A percentile compares a stretch with the other conserved stretches of the same genome.
Evolutionary conservation across 2,329 filamentous ascomycete genomes (phyloP).

Genomic region (Paracoccidioides lutzii): DNA sequence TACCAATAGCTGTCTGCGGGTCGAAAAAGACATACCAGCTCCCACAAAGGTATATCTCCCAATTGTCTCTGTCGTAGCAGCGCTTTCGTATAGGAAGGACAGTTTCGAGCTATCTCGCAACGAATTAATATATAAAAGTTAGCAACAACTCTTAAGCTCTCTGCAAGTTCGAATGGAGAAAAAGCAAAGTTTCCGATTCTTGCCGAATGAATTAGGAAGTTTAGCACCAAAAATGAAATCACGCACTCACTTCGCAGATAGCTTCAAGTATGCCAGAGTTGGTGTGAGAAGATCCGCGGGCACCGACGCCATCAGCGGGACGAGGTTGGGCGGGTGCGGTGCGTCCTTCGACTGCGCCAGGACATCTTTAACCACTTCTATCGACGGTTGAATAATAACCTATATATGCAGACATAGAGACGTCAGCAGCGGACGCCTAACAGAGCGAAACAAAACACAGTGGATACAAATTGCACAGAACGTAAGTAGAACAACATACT

Average conservation of each 20-base stretch:
- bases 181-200: not conserved
- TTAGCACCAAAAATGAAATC: not conserved
- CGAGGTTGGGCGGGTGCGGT: slow-evolving; percentile 56
- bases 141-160: not conserved
- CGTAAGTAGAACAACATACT: not conserved
- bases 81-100: slow-evolving; percentile 93
- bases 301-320: slow-evolving; percentile 73
- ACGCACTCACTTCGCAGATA: slow-evolving; percentile 54
- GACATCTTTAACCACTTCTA: slow-evolving; percentile 47
- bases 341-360: slow-evolving; percentile 39
- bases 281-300: slow-evolving; percentile 88
- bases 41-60: slow-evolving; percentile 94
- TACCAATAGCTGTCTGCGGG: too few species aligned
- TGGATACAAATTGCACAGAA: too few species aligned
- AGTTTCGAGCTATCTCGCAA: slow-evolving; percentile 45
- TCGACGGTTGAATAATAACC: slow-evolving; percentile 45
- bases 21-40: slow-evolving; percentile 40
- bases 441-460: too few species aligned
- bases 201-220: too few species aligned
- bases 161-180: not conserved
- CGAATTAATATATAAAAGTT: not conserved
- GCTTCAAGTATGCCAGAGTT: slow-evolving; percentile 87
- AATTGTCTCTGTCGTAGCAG: slow-evolving; percentile 78
- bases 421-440: too few species aligned
- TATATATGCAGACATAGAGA: slow-evolving; percentile 17